These are phyloP conservation scores for Glutinoglossum americanum DNA, from an alignment of 495 filamentous ascomycete species.

Conservation along the genomic window DNA sequence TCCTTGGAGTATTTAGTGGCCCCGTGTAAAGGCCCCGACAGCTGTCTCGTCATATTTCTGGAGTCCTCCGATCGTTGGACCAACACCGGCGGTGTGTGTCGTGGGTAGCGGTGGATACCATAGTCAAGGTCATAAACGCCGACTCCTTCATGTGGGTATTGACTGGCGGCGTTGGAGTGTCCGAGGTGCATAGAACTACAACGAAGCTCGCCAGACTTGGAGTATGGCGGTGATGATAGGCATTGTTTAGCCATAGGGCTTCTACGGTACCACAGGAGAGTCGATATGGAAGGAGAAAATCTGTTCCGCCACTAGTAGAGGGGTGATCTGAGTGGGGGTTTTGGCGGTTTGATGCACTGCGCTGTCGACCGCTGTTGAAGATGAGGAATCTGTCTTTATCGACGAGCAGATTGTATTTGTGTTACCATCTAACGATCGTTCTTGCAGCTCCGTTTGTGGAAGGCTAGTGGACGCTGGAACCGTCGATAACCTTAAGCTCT, in stretches of 20 bases:
- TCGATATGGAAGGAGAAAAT: neutral
- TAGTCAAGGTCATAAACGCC: neutral
- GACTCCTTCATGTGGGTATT: conserved; percentile 6
- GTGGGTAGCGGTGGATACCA: neutral
- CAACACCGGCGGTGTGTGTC: conserved; percentile 3
- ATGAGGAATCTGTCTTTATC: neutral
- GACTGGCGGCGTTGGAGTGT: conserved; percentile 7
- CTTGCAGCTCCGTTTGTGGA: neutral
- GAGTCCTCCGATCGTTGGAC: neutral
- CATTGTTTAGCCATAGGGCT: conserved; percentile 8
- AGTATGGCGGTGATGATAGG: conserved; percentile 9
- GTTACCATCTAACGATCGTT: neutral
- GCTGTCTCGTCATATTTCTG: neutral
- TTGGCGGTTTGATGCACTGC: neutral
- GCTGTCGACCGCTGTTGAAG: neutral
- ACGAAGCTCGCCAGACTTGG: conserved; percentile 8
- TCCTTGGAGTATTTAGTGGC: neutral
- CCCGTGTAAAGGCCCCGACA: neutral
- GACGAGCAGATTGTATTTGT: neutral
- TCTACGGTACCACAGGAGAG: neutral
- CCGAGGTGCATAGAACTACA: conserved; percentile 12
- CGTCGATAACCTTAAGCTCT: neutral
- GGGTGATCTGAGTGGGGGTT: neutral
- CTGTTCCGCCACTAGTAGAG: neutral
- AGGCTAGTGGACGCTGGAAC: neutral